A percentile compares a stretch with the other conserved stretches of the same genome.
These are phyloP conservation scores for Claviceps humidiphila DNA, from an alignment of 2,329 filamentous ascomycete genomes.

Conservation along the genomic window DNA sequence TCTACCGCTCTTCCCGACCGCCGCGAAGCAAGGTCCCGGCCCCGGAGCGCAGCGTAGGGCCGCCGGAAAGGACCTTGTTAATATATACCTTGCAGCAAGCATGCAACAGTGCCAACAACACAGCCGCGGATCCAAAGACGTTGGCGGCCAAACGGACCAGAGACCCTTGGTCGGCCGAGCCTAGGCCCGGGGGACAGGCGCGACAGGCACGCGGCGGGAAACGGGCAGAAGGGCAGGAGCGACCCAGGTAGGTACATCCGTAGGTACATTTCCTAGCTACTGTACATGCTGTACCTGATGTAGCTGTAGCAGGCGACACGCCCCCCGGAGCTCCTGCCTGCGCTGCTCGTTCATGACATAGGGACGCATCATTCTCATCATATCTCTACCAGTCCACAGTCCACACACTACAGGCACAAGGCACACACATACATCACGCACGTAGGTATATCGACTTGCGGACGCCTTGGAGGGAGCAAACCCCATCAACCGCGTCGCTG, in stretches of 20 bases:
- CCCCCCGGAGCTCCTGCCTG: constrained; percentile 2
- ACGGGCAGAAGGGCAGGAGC: too few relatives aligned
- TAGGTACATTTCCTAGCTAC: too few relatives aligned
- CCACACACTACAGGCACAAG: background rate
- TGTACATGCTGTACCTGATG: too few relatives aligned
- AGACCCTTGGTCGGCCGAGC: background rate
- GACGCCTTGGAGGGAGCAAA: background rate
- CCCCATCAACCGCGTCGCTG: constrained; percentile 2
- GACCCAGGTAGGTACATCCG: background rate
- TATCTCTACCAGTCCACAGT: background rate
- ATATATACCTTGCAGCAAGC: background rate
- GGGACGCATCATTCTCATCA: background rate
- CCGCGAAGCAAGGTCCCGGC: too few relatives aligned
- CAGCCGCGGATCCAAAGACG: background rate
- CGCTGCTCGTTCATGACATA: constrained; percentile 1
- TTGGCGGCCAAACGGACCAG: background rate
- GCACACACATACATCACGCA: background rate
- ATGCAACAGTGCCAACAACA: background rate
- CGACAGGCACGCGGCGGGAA: too few relatives aligned
- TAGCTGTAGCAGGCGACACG: background rate
- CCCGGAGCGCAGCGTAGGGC: too few relatives aligned
- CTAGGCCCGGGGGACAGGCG: background rate
- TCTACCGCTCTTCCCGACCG: too few relatives aligned
- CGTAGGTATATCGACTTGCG: background rate
- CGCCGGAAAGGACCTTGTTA: background rate